Evolutionary conservation across 1,284 basidiomycete species (phyloP).

Genomic region (Coniophora puteana): DNA sequence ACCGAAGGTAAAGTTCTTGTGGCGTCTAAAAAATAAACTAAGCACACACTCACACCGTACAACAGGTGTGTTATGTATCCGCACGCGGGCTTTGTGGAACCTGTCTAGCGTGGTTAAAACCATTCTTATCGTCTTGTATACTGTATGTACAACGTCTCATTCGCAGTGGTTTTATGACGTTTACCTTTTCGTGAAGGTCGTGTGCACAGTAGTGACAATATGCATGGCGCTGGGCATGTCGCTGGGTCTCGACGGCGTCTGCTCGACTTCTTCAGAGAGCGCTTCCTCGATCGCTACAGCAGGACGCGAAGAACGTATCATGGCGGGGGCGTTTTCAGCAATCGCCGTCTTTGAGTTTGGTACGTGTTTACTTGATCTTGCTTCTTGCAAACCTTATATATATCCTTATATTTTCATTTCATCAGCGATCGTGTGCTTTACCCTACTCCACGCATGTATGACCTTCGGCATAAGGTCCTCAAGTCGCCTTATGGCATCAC

Average conservation of each 20-base stretch:
- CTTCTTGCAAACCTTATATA: background rate
- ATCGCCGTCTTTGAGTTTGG: slow-evolving; percentile 7
- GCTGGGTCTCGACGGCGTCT: slow-evolving; percentile 5
- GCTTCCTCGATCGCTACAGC: slow-evolving; percentile 2
- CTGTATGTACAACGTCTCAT: background rate
- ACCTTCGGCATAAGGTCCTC: background rate
- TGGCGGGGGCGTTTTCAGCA: slow-evolving; percentile 4
- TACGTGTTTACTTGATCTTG: too few species aligned
- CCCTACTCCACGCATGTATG: background rate
- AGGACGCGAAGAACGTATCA: background rate
- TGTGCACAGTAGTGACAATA: slow-evolving; percentile 3
- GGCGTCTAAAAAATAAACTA: too few species aligned
- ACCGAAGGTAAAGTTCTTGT: too few species aligned
- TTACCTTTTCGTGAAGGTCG: background rate
- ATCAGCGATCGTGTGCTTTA: slow-evolving; percentile 3
- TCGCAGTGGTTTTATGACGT: background rate
- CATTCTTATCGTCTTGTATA: background rate
- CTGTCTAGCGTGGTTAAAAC: background rate
- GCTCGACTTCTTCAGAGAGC: background rate
- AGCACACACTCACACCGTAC: too few species aligned
- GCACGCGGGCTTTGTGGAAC: slow-evolving; percentile 7
- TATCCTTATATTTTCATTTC: too few species aligned
- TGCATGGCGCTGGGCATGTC: background rate
- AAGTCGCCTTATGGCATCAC: background rate
- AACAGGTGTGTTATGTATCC: slow-evolving; percentile 3